Percentiles rank a stretch among this genome's conserved stretches.
phyloP scores from a whole-genome alignment of 169 alveolate species.

The Plasmodium vivax region DNA sequence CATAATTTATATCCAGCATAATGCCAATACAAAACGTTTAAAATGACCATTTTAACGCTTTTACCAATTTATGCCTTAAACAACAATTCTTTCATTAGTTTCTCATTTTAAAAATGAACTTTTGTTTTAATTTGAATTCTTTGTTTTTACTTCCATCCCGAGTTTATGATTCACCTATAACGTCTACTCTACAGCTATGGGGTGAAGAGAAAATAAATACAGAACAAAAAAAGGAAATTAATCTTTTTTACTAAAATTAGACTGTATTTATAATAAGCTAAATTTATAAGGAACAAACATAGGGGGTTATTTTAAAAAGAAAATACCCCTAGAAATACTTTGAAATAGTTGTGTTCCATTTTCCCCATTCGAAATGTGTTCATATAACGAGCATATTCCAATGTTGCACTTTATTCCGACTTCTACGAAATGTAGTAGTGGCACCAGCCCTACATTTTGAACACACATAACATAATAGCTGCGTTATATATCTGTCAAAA shows the following conservation, averaged over 20 bases:
- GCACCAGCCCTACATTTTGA: not conserved
- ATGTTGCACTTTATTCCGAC: not conserved
- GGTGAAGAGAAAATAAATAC: not conserved
- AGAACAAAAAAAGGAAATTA: not conserved
- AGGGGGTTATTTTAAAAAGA: not conserved
- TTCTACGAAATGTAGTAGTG: not conserved
- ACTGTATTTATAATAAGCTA: not conserved
- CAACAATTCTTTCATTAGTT: not conserved
- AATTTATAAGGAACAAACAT: not conserved
- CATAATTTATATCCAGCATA: not conserved
- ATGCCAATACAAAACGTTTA: not conserved
- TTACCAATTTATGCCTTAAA: not conserved
- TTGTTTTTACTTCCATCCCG: not conserved
- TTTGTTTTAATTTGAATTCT: not conserved
- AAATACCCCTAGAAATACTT: not conserved
- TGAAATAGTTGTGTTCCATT: not conserved
- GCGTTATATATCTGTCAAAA: not conserved
- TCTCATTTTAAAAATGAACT: not conserved
- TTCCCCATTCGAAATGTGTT: not conserved
- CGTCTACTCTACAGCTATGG: not conserved
- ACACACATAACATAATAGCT: not conserved
- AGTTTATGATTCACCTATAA: not conserved
- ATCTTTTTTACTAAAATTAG: not conserved
- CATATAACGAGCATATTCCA: not conserved
- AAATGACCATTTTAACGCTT: not conserved